A percentile compares a stretch with the other conserved stretches of the same genome.
phyloP scores from a whole-genome alignment of 768 basidiomycete genomes.

The Tricholoma flavovirens region DNA sequence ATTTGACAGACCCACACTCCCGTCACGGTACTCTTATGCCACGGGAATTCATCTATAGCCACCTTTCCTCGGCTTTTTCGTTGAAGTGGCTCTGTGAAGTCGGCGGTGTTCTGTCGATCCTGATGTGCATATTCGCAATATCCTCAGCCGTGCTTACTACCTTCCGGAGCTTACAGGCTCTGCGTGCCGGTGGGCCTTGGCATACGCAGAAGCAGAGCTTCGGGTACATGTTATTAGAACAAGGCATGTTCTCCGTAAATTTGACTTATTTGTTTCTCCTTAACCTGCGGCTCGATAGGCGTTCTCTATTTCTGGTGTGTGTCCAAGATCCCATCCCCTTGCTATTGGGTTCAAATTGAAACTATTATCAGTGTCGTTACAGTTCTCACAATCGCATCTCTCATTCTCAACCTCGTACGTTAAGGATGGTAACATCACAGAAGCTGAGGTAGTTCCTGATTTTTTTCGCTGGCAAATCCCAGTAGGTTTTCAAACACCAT shows the following conservation, averaged over 20 bases:
- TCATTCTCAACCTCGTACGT: conserved; percentile 22
- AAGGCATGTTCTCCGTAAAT: conserved; percentile 14
- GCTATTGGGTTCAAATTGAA: background rate
- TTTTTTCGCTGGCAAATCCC: background rate
- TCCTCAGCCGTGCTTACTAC: conserved; percentile 20
- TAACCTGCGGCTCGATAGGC: conserved; percentile 8
- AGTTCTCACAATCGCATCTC: conserved; percentile 18
- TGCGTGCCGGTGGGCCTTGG: conserved; percentile 15
- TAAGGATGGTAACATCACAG: background rate
- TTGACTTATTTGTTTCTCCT: background rate
- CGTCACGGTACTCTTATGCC: conserved; percentile 15
- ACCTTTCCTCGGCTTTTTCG: background rate
- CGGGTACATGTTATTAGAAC: conserved; percentile 21
- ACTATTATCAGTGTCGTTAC: conserved; percentile 14
- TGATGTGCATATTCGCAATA: conserved; percentile 24
- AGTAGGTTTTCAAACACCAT: background rate
- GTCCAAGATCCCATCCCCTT: background rate
- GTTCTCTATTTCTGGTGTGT: conserved; percentile 25
- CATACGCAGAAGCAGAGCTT: conserved; percentile 14
- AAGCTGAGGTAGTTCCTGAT: background rate
- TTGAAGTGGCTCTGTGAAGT: conserved; percentile 10
- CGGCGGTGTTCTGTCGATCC: conserved; percentile 20
- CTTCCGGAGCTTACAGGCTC: conserved; percentile 18
- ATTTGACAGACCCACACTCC: conserved; percentile 18
- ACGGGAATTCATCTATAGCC: conserved; percentile 14